phyloP scores from a whole-genome alignment of 371 early-diverging fungal species.

The Mucor velutinosus region DNA sequence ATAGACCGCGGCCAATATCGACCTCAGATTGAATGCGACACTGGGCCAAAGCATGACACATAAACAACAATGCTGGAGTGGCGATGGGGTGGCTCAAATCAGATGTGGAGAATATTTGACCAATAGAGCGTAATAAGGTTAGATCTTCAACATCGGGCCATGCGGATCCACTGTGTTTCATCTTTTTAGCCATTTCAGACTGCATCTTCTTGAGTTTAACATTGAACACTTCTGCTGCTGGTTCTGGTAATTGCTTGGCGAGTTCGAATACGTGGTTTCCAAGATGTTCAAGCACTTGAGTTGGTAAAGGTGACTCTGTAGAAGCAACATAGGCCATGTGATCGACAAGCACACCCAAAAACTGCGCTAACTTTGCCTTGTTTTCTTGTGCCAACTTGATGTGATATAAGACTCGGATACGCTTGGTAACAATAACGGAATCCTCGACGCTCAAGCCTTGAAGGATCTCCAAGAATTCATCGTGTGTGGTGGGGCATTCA shows the following conservation, averaged over 20 bases:
- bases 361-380: conserved; percentile 63
- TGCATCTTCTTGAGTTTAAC: conserved; percentile 48
- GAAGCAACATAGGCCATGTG: conserved; percentile 67
- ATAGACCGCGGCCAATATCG: conserved; percentile 74
- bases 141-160: conserved; percentile 64
- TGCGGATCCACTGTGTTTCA: conserved; percentile 36
- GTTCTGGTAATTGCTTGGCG: conserved; percentile 51
- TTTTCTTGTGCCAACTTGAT: conserved; percentile 78
- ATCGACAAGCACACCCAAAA: conserved; percentile 68
- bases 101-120: conserved; percentile 82
- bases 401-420: conserved; percentile 83
- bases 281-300: conserved; percentile 55
- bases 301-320: conserved; percentile 50
- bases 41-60: conserved; percentile 75
- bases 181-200: conserved; percentile 37
- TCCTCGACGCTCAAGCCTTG: conserved; percentile 62
- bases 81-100: conserved; percentile 86
- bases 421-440: conserved; percentile 69
- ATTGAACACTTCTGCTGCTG: conserved; percentile 40
- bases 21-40: conserved; percentile 58
- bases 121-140: conserved; percentile 62
- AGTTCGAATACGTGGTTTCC: conserved; percentile 59
- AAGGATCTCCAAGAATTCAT: conserved; percentile 58
- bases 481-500: conserved; percentile 72
- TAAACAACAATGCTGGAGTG: conserved; percentile 80